Evolutionary conservation across 2,329 filamentous ascomycete species (phyloP).

Genomic region (Atkinsonella texensis): DNA sequence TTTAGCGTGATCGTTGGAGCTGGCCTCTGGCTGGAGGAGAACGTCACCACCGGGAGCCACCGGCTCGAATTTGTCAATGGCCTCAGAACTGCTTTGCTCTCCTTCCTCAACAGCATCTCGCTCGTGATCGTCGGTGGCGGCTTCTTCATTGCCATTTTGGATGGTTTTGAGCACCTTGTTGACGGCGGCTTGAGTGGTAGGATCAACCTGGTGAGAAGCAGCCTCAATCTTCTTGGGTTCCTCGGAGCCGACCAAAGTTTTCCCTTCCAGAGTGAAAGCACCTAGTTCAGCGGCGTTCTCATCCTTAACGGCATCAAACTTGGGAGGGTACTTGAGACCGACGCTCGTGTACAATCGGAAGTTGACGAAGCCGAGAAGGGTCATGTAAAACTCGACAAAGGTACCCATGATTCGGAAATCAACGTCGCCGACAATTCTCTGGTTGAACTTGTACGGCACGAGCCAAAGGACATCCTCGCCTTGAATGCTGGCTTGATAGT

Average conservation of each 20-base stretch:
- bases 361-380: slow-evolving; percentile 89
- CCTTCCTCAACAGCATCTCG: slow-evolving; percentile 27
- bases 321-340: slow-evolving; percentile 89
- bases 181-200: slow-evolving; percentile 52
- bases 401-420: slow-evolving; percentile 99
- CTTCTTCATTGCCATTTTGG: slow-evolving; percentile 39
- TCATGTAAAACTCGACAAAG: slow-evolving; percentile 98
- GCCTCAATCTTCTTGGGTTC: slow-evolving; percentile 40
- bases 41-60: slow-evolving; percentile 75
- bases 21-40: slow-evolving; percentile 63
- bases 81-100: slow-evolving; percentile 30
- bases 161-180: slow-evolving; percentile 59
- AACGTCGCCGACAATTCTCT: slow-evolving; percentile 83
- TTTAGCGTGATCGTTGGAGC: slow-evolving; percentile 54
- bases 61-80: slow-evolving; percentile 86
- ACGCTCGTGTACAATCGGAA: slow-evolving; percentile 86
- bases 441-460: slow-evolving; percentile 96
- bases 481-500: slow-evolving; percentile 96
- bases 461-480: slow-evolving; percentile 96
- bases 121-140: slow-evolving; percentile 21
- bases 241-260: slow-evolving; percentile 44
- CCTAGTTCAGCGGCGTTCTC: slow-evolving; percentile 81
- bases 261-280: slow-evolving; percentile 79
- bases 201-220: slow-evolving; percentile 40
- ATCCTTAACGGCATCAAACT: slow-evolving; percentile 78